Conservation (phyloP, 2,329 filamentous ascomycete species). For the Plenodomus biglobosus region DNA sequence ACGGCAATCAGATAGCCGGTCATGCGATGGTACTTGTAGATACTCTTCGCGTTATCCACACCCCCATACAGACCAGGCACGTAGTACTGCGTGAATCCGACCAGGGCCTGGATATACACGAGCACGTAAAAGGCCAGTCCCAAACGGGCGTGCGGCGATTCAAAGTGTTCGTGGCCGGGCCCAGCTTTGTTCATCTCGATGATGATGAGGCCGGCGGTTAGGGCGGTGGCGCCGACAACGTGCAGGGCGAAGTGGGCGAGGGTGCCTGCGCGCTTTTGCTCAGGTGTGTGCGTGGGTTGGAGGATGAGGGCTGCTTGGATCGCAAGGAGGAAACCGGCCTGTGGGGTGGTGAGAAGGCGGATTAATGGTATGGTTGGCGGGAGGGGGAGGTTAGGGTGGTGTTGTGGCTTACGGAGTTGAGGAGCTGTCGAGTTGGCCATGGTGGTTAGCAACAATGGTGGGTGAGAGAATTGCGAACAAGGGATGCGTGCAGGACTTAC, state of each 20-base stretch:
- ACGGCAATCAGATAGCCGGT: conserved; percentile 73
- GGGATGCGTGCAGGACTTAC: too few species aligned
- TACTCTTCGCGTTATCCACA: conserved; percentile 72
- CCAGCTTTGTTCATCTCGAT: conserved; percentile 84
- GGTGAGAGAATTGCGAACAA: too few species aligned
- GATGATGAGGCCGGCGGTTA: conserved; percentile 66
- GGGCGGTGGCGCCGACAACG: conserved; percentile 61
- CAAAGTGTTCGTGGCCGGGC: conserved; percentile 70
- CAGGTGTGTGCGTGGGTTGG: conserved; percentile 78
- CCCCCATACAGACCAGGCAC: conserved; percentile 74
- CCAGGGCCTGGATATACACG: conserved; percentile 70
- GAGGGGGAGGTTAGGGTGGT: conserved; percentile 10
- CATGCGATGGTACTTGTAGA: conserved; percentile 88
- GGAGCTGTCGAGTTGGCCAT: conserved; percentile 42
- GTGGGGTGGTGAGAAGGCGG: conserved; percentile 2
- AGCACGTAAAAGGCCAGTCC: conserved; percentile 74
- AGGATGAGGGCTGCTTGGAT: conserved; percentile 80
- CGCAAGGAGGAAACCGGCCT: conserved; percentile 70
- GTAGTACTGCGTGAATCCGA: conserved; percentile 84
- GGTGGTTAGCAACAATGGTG: conserved; percentile 12
- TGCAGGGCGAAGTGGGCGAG: conserved; percentile 71
- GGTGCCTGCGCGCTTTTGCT: conserved; percentile 69
- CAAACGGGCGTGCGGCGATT: conserved; percentile 77
- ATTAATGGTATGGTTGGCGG: conserved; percentile 18
- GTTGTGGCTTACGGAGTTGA: conserved; percentile 51